Percentiles rank a stretch among this genome's conserved stretches.
Conservation (phyloP, 495 filamentous ascomycete species). For the Penicillium waksmanii region DNA sequence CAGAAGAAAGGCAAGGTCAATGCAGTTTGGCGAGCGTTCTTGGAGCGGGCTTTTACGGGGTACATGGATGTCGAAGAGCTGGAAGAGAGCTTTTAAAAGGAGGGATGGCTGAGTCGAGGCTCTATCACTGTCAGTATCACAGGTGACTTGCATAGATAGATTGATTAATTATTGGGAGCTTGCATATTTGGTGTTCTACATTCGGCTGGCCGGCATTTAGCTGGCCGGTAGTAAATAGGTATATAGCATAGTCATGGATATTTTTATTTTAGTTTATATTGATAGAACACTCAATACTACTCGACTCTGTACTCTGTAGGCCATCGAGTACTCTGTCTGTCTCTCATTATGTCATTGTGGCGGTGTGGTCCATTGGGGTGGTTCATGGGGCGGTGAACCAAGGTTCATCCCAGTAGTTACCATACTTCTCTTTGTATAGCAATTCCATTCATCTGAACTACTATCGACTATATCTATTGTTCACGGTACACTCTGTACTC, state of each 20-base stretch:
- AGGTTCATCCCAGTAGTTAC: background rate
- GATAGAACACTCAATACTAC: too few relatives aligned
- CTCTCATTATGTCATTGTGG: slow-evolving; percentile 4
- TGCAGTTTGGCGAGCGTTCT: slow-evolving; percentile 71
- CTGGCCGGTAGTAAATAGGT: slow-evolving; percentile 5
- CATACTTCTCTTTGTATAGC: too few relatives aligned
- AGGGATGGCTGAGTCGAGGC: background rate
- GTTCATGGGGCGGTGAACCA: background rate
- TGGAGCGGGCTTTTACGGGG: slow-evolving; percentile 78
- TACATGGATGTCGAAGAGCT: slow-evolving; percentile 66
- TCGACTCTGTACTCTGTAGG: too few relatives aligned
- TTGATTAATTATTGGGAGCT: background rate
- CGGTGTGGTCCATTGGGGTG: background rate
- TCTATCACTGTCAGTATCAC: background rate
- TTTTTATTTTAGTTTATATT: too few relatives aligned
- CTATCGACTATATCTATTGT: too few relatives aligned
- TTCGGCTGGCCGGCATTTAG: slow-evolving; percentile 5
- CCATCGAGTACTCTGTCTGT: too few relatives aligned
- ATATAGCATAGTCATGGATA: too few relatives aligned
- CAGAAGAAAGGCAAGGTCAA: slow-evolving; percentile 54
- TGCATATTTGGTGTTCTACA: background rate
- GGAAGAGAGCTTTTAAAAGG: slow-evolving; percentile 19
- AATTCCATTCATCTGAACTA: too few relatives aligned
- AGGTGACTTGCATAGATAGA: background rate
- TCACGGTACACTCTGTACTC: too few relatives aligned